A percentile compares a stretch with the other conserved stretches of the same genome.
Conservation (phyloP, 2,329 filamentous ascomycete genomes). For the Ophiostoma angusticollis region DNA sequence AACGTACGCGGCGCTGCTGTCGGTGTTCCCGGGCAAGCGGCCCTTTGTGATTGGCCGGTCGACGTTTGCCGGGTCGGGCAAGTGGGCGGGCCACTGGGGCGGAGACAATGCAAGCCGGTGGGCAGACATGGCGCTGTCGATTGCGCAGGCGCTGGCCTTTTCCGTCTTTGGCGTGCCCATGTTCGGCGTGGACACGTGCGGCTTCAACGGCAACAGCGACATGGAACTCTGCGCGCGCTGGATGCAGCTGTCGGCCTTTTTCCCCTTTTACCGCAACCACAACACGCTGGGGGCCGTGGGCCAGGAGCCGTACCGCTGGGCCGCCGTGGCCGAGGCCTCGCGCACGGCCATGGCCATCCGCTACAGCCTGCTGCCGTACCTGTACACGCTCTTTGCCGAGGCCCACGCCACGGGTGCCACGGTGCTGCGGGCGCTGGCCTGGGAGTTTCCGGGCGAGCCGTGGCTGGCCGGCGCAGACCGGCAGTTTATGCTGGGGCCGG, state of each 20-base stretch:
- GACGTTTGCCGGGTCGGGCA: slow-evolving; percentile 66
- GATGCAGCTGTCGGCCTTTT: slow-evolving; percentile 60
- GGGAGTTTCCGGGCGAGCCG: slow-evolving; percentile 46
- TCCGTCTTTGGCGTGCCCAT: slow-evolving; percentile 56
- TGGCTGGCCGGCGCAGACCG: slow-evolving; percentile 32
- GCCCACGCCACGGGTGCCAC: slow-evolving; percentile 51
- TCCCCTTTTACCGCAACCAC: slow-evolving; percentile 66
- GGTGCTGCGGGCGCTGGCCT: slow-evolving; percentile 58
- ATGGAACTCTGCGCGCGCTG: slow-evolving; percentile 63
- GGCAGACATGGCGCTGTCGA: slow-evolving; percentile 45
- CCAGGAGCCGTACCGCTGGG: slow-evolving; percentile 65
- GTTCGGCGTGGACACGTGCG: slow-evolving; percentile 64
- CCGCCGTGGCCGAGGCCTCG: slow-evolving; percentile 48
- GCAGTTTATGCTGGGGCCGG: slow-evolving; percentile 39
- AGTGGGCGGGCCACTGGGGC: slow-evolving; percentile 52
- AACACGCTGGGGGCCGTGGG: slow-evolving; percentile 25
- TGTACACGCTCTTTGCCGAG: slow-evolving; percentile 57
- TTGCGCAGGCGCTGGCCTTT: slow-evolving; percentile 47
- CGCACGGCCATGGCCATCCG: slow-evolving; percentile 56
- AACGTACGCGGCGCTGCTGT: slow-evolving; percentile 58
- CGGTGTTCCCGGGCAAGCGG: slow-evolving; percentile 52
- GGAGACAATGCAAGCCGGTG: slow-evolving; percentile 45
- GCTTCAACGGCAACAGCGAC: slow-evolving; percentile 54
- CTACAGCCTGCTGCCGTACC: slow-evolving; percentile 71
- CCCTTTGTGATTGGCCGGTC: slow-evolving; percentile 75